Percentiles rank a stretch among this genome's conserved stretches.
These are phyloP conservation scores for Daldinia vernicosa DNA, from an alignment of 495 filamentous ascomycete species.

Conservation along the genomic window DNA sequence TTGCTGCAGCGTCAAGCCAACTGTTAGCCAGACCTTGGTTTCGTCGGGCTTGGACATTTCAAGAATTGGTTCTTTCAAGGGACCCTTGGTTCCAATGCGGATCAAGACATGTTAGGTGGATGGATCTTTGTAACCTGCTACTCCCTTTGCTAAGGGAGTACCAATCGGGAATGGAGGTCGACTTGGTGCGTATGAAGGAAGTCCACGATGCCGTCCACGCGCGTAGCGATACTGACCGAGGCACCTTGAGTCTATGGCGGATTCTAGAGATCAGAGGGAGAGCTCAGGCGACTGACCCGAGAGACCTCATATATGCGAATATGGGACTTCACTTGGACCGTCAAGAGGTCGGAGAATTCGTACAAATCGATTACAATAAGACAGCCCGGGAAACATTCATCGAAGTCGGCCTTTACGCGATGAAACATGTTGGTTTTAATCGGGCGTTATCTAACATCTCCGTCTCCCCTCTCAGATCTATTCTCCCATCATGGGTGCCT, in stretches of 20 bases:
- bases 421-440: neutral
- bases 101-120: neutral
- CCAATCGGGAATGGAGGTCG: neutral
- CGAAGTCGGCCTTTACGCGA: constrained; percentile 5
- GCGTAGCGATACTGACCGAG: neutral
- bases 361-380: constrained; percentile 16
- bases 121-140: neutral
- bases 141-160: neutral
- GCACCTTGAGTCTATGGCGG: neutral
- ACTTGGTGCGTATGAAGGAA: neutral
- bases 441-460: neutral
- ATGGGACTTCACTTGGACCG: constrained; percentile 17
- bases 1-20: neutral
- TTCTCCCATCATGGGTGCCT: constrained; percentile 21
- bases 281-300: constrained; percentile 2
- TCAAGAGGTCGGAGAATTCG: neutral
- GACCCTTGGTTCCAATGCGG: constrained; percentile 15
- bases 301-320: constrained; percentile 18
- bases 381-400: constrained; percentile 3
- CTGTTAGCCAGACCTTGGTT: constrained; percentile 9
- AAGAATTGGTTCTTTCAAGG: neutral
- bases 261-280: neutral
- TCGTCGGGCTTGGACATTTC: constrained; percentile 10
- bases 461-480: constrained; percentile 8
- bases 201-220: constrained; percentile 9